Evolutionary conservation across 257 asterid genomes (phyloP), one percentile per base, ranked within the genome.

Genomic region (Solanum medicagineum): DNA sequence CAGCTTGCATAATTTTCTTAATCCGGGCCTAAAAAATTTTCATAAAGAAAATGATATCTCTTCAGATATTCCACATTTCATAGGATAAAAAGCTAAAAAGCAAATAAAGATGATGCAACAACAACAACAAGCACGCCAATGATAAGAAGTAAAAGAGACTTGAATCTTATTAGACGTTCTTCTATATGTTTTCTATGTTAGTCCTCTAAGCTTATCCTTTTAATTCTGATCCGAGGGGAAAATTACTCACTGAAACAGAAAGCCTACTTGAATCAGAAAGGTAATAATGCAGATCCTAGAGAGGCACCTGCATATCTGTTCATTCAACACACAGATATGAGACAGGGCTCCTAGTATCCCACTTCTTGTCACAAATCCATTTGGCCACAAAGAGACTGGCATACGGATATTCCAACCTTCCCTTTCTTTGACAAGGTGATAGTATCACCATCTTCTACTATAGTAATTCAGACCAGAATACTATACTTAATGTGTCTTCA

Each of bases 1-100:
- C 99, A 47, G 99, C 97, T 90, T 95, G 99, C 99, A 94, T 95
- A 82, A 95, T 94, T 91, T 95, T 95, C 85, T 95, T 95, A 36
- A 95, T 95, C 83, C 98, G 95, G 69, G 98, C 95, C 98, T 95
- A 90, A 47, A 75, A 45, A 85, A 81, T 20, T 87, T 87, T 70
- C 24, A 26, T 75, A 85, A 42, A 89, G 56, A 68, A 73, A 70
- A 63, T 19, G 36, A 84, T 57, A 74, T 42, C 22, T 53, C 49
- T 16, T 74, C 49, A 79, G 19, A 79, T 56, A 79, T 54, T 16
- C 66, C 51, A 79, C 65, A 29, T 53, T 54, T 79, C 29, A 79
- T 79, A 54, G 65, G 10, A 29, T 22, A 3, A 53, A 79, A 17
- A 79, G 83, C 83, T 53, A 54, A 26, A 29, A 29, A 9, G 47